These are phyloP conservation scores for Fusarium subtropicale DNA, from an alignment of 2,329 filamentous ascomycete genomes.

Conservation along the genomic window DNA sequence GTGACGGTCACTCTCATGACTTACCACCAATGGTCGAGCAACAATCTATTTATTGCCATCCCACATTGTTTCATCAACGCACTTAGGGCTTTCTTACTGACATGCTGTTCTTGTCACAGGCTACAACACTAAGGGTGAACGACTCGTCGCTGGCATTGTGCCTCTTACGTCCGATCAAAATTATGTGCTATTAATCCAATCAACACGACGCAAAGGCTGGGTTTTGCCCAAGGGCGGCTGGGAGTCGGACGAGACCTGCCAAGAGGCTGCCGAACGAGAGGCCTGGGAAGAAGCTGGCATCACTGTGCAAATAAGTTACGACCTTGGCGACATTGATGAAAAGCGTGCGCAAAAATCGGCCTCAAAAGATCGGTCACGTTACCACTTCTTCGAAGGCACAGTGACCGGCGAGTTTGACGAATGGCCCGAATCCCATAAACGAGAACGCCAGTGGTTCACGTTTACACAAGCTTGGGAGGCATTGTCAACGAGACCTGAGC, in stretches of 20 bases:
- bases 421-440: constrained; percentile 96
- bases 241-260: constrained; percentile 92
- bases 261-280: constrained; percentile 86
- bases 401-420: constrained; percentile 85
- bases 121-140: constrained; percentile 91
- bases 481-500: constrained; percentile 82
- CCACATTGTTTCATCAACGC: constrained; percentile 10
- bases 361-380: constrained; percentile 72
- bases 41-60: neutral
- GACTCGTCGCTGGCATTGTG: constrained; percentile 94
- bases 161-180: constrained; percentile 87
- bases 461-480: constrained; percentile 84
- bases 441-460: constrained; percentile 89
- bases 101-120: constrained; percentile 64
- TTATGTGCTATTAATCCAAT: constrained; percentile 93
- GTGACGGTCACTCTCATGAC: constrained; percentile 9
- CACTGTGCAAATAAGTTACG: constrained; percentile 82
- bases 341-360: constrained; percentile 80
- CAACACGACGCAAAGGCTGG: constrained; percentile 90
- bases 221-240: constrained; percentile 97
- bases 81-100: constrained; percentile 29
- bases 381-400: constrained; percentile 88
- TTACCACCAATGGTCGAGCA: constrained; percentile 24
- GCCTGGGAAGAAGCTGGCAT: constrained; percentile 99
- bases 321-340: constrained; percentile 88